Percentiles rank a stretch among this genome's conserved stretches.
phyloP scores from a whole-genome alignment of 768 basidiomycete genomes.

The Tricholoma saponaceum region DNA sequence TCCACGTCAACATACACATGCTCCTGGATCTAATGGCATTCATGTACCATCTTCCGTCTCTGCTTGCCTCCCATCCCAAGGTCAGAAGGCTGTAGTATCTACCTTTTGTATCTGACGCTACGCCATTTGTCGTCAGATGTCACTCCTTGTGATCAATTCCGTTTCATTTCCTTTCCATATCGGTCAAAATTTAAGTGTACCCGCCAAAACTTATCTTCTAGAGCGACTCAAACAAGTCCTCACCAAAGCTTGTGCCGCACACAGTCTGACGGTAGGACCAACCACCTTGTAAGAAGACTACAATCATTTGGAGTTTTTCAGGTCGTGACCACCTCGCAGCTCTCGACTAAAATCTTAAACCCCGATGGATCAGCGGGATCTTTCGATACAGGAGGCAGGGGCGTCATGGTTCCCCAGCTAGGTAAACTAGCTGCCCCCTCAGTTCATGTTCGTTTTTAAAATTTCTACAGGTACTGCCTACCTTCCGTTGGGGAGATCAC shows the following conservation, averaged over 20 bases:
- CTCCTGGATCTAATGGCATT: conserved; percentile 57
- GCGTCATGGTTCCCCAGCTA: conserved; percentile 63
- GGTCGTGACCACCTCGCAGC: conserved; percentile 59
- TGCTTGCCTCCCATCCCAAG: conserved; percentile 41
- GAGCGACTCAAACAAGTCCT: conserved; percentile 51
- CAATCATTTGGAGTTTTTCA: conserved; percentile 4
- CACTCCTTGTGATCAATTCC: conserved; percentile 62
- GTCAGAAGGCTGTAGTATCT: conserved; percentile 28
- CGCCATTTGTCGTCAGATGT: conserved; percentile 31
- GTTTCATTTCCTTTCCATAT: conserved; percentile 66
- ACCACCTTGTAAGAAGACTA: not conserved
- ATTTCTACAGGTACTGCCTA: conserved; percentile 28
- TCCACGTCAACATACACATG: conserved; percentile 39
- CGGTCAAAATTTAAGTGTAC: conserved; percentile 30
- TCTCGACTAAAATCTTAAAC: conserved; percentile 64
- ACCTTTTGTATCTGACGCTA: not conserved
- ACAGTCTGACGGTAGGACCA: conserved; percentile 42
- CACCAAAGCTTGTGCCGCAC: conserved; percentile 41
- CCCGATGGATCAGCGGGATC: conserved; percentile 61
- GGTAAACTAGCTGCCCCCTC: conserved; percentile 33
- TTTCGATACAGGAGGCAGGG: conserved; percentile 60
- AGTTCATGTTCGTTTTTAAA: not conserved
- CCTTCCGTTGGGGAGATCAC: conserved; percentile 33
- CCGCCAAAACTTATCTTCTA: conserved; percentile 40
- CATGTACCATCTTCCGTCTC: conserved; percentile 46